These are phyloP conservation scores for Sonneratia caseolaris DNA, from an alignment of 345 rosid genomes.

Conservation along the genomic window DNA sequence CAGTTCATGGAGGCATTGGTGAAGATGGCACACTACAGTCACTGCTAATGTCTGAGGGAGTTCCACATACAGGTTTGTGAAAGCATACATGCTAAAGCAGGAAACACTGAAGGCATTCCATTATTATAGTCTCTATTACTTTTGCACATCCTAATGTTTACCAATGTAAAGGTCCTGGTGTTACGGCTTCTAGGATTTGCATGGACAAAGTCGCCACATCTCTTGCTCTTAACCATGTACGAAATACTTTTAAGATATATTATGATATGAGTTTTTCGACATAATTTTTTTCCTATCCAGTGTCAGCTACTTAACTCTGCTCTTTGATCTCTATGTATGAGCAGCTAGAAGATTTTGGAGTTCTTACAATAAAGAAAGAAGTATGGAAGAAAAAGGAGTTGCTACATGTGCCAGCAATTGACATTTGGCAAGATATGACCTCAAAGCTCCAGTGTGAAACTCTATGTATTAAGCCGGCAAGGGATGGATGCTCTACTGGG, in stretches of 20 bases:
- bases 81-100: background rate
- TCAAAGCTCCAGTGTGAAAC: conserved; percentile 65
- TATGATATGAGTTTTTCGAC: background rate
- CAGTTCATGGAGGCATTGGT: conserved; percentile 97
- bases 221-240: conserved; percentile 64
- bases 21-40: conserved; percentile 93
- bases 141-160: conserved; percentile 9
- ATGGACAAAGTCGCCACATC: conserved; percentile 92
- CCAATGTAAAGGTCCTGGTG: conserved; percentile 66
- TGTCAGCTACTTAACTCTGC: background rate
- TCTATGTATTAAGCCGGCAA: conserved; percentile 84
- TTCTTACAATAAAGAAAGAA: conserved; percentile 77
- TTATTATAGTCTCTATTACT: conserved; percentile 8
- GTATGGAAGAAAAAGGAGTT: conserved; percentile 56
- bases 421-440: conserved; percentile 55
- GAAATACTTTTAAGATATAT: conserved; percentile 10
- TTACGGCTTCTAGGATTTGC: conserved; percentile 65
- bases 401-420: conserved; percentile 28
- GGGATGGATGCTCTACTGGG: conserved; percentile 97
- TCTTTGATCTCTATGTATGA: background rate
- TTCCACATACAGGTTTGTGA: conserved; percentile 65
- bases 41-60: conserved; percentile 67
- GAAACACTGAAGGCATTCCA: background rate
- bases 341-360: conserved; percentile 67
- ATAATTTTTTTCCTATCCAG: background rate